Base-by-base conservation (phyloP, 1,139 yeast genomes). In the Dujonia santamariae region DNA sequence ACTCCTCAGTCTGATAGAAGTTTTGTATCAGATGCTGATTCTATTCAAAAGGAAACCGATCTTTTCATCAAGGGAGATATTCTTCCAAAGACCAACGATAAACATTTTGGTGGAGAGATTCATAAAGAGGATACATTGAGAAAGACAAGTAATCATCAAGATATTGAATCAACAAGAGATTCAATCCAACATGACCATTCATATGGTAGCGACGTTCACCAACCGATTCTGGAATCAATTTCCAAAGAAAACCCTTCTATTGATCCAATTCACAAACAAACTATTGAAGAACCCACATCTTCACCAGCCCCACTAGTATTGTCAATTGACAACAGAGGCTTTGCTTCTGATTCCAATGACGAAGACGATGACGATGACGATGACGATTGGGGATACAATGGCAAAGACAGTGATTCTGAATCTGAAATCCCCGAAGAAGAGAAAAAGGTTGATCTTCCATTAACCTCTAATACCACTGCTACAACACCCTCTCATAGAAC, bases 1-100 rank as follows among this genome's bases (percentile, higher is more conserved):
- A 58, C 70, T 7, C 67, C 68, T 3, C 38, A 40, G 18, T 59
- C 65, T 1, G 69, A 64, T 12, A 44, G 42, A 33, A 64, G 69
- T 38, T 63, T 51, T 38, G 53, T 48, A 28, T 62, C 69, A 1
- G 71, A 64, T 37, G 55, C 56, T 2, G 71, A 65, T 42, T 61
- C 67, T 6, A 60, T 61, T 19, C 70, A 65, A 37, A 32, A 50
- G 28, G 72, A 66, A 40, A 29, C 22, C 26, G 26, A 22, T 14
- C 13, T 29, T 14, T 4, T 21, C 23, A n/a, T 12, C 26, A 12
- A 31, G 30, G 12, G 15, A 22, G 26, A 22, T n/a, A n/a, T n/a
- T n/a, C n/a, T n/a, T 12, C 15, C 4, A 4, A n/a, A 13, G 26
- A n/a, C n/a, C n/a, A n/a, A n/a, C n/a, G n/a, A n/a, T 20, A 20